Percentiles rank a stretch among this genome's conserved stretches.
phyloP scores from a whole-genome alignment of 208 protist genomes.

The Leishmania major region DNA sequence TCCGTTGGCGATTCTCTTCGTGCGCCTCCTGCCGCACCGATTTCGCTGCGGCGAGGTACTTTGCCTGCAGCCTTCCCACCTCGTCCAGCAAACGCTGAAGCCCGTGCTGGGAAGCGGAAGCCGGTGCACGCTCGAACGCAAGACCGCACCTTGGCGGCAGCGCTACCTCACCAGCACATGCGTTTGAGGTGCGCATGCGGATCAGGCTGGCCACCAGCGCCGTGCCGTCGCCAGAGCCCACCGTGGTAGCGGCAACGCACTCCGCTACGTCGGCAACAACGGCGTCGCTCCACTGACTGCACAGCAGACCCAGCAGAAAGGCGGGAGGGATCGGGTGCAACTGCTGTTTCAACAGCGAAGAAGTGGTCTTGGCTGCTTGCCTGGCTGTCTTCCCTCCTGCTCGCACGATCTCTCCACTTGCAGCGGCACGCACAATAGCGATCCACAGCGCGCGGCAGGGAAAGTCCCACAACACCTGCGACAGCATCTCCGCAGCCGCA shows the following conservation, averaged over 20 bases:
- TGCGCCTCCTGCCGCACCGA: not conserved
- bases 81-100: constrained; percentile 18
- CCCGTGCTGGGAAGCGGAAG: not conserved
- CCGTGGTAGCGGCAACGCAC: not conserved
- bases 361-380: not conserved
- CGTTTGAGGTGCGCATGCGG: not conserved
- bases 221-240: not conserved
- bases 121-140: not conserved
- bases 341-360: not conserved
- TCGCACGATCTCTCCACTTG: not conserved
- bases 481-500: not conserved
- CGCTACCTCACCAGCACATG: not conserved
- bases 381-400: not conserved
- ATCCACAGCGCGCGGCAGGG: constrained; percentile 9
- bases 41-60: not conserved
- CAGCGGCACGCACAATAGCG: constrained; percentile 21
- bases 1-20: constrained; percentile 1
- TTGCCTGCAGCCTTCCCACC: not conserved
- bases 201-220: constrained; percentile 7
- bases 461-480: not conserved
- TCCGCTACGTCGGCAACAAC: constrained; percentile 9
- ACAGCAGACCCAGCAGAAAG: constrained; percentile 12
- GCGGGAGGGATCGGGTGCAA: not conserved
- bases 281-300: not conserved
- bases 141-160: not conserved